These are phyloP conservation scores for Penicillium lagena DNA, from an alignment of 495 filamentous ascomycete species.

Conservation along the genomic window DNA sequence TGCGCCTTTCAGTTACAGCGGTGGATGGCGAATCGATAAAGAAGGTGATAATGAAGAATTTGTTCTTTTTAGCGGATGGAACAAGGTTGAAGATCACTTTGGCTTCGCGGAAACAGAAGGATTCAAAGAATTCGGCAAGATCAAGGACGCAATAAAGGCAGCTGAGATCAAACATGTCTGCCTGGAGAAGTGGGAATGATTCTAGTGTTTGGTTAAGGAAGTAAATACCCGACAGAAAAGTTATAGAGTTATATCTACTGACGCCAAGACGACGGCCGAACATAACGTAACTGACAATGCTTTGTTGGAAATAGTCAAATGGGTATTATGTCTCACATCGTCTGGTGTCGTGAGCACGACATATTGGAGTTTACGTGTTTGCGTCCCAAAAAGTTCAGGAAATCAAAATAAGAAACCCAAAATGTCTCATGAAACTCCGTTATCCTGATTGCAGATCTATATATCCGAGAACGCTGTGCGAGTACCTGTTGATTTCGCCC, in stretches of 20 bases:
- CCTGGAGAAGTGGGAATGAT: too few species aligned
- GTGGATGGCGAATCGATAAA: slow-evolving; percentile 45
- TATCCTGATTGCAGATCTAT: too few species aligned
- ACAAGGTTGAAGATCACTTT: slow-evolving; percentile 35
- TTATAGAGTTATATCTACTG: neutral
- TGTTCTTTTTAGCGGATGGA: slow-evolving; percentile 46
- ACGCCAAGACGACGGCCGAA: neutral
- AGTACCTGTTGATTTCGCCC: too few species aligned
- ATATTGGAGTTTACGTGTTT: too few species aligned
- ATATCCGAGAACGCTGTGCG: too few species aligned
- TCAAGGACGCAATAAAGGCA: slow-evolving; percentile 20
- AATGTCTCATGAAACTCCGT: too few species aligned
- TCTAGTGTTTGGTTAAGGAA: too few species aligned
- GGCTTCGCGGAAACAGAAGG: slow-evolving; percentile 31
- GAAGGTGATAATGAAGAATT: slow-evolving; percentile 38
- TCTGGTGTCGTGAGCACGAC: slow-evolving; percentile 11
- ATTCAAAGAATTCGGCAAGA: slow-evolving; percentile 29
- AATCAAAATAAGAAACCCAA: too few species aligned
- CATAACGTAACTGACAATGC: neutral
- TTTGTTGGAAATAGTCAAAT: slow-evolving; percentile 11
- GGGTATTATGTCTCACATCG: slow-evolving; percentile 20
- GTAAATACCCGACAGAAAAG: too few species aligned
- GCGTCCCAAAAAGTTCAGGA: too few species aligned
- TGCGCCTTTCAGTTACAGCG: slow-evolving; percentile 26
- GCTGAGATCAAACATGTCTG: slow-evolving; percentile 41